Percentiles rank a stretch among this genome's conserved stretches.
Conservation (phyloP, 257 asterid genomes). For the Ligustrum vulgare region DNA sequence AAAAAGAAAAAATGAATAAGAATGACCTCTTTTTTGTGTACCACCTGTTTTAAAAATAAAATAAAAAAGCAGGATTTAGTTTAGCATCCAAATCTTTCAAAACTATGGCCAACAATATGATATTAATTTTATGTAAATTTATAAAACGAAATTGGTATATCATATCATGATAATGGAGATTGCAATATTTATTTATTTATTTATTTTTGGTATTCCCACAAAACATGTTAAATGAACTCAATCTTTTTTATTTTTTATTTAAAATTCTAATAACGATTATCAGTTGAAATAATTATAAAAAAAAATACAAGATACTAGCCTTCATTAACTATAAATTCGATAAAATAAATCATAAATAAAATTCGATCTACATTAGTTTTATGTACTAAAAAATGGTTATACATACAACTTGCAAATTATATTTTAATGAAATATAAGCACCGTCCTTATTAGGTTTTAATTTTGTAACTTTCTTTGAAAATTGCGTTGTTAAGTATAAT, state of each 20-base stretch:
- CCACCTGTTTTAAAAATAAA: background rate
- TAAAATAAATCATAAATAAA: background rate
- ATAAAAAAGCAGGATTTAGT: background rate
- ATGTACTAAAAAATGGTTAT: too few relatives aligned
- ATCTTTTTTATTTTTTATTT: background rate
- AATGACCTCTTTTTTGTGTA: background rate
- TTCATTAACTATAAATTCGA: background rate
- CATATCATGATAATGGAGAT: background rate
- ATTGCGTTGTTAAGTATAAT: too few relatives aligned
- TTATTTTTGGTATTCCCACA: background rate
- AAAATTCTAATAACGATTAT: background rate
- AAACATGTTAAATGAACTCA: slow-evolving; percentile 18
- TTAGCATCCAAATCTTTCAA: background rate
- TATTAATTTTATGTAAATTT: background rate
- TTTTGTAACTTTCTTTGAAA: background rate
- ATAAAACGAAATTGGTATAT: background rate
- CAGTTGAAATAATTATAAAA: too few relatives aligned
- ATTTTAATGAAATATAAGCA: background rate
- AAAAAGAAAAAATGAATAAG: background rate
- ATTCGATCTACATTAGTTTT: background rate
- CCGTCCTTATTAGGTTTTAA: background rate
- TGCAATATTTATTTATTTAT: background rate
- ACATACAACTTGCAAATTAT: too few relatives aligned
- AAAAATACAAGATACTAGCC: background rate
- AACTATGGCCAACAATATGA: background rate